Base-by-base conservation (phyloP, 805 yeast species). In the Lachancea quebecensis region DNA sequence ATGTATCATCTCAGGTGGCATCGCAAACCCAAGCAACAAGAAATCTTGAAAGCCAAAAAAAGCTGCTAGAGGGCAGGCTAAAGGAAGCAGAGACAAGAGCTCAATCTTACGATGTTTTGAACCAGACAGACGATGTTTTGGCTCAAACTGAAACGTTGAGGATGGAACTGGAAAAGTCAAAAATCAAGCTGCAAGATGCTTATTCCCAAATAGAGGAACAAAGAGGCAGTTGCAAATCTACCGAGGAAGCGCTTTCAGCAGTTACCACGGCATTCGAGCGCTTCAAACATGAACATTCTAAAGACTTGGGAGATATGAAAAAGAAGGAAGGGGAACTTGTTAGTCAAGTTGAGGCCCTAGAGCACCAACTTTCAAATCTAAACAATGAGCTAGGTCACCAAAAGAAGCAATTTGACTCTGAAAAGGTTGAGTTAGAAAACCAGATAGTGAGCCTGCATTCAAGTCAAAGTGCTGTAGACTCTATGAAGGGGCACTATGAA, bases 211-310 rank as follows among this genome's bases (percentile, higher is more conserved):
- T 77, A 9, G 71, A 71, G n/a, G 81, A 82, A 52, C 76, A 81
- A 58, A 77, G 80, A 46, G 68, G 67, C n/a, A 72, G 86, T 35
- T 80, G 89, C 0, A 64, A 65, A 42, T 78, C 84, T 11, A 78
- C 87, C 3, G 95, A 86, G 56, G 77, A 75, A 42, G 79, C 89
- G 4, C 68, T 86, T 33, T 63, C 67, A 33, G 69, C 72, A 38
- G 67, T 85, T 48, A 79, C 77, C 27, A 66, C 67, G 16, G 68
- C 81, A 1, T 82, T 74, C 57, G 86, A 74, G 40, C 63, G 62
- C 39, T 73, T 62, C 50, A 74, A 71, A 50, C 47, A 45, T 2
- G 37, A 40, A 1, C 46, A 64, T 12, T 42, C 52, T 29, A 15
- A 7, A 30, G 44, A 41, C 17, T 29, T 27, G 27, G 35, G 11